Base-by-base conservation (phyloP, 768 basidiomycete species). In the Hemileccinum rubropunctum region DNA sequence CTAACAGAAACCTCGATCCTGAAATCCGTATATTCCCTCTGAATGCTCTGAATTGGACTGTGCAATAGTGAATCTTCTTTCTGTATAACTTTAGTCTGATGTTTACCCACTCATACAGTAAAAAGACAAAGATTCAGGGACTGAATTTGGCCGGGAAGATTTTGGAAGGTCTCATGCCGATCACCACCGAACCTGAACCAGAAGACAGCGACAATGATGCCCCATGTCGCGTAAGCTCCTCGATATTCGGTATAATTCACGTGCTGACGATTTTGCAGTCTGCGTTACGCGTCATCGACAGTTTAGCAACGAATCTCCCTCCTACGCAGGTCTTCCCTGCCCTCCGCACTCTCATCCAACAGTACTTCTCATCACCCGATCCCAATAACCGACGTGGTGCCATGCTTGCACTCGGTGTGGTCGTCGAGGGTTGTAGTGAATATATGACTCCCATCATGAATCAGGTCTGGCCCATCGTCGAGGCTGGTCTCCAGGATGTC, bases 391-490 rank as follows among this genome's bases (percentile, higher is more conserved):
- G 97, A 28, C 94, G 95, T 46, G 90, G 91, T 42, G 95, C 94
- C 8, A 86, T 98, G 74, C 91, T 95, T 61, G 90, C 95, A 1
- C 83, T 99, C 43, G 97, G 97, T 56, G 91, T 98, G 43, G 83
- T 86, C 39, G 93, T 98, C 50, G 97, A 99, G 68, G 97, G 97
- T 15, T 98, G 95, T 76, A 91, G 88, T 72, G 95, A 98, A 75
- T 98, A 76, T 73, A 98, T 99, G 83, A 91, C 92, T 30, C 92
- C 95, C 9, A 79, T 93, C 58, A 92, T 99, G 80, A 71, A 67
- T 52, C 79, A 91, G 60, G 85, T 99, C 26, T 99, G 97, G 97
- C 94, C 95, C 1, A 77, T 95, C 48, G 84, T 99, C 59, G 90
- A 97, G 64, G 76, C 81, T 42, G 95, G 95, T 57, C 81, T 99